Conservation (phyloP, 257 asterid species). For the Buddleja alternifolia region DNA sequence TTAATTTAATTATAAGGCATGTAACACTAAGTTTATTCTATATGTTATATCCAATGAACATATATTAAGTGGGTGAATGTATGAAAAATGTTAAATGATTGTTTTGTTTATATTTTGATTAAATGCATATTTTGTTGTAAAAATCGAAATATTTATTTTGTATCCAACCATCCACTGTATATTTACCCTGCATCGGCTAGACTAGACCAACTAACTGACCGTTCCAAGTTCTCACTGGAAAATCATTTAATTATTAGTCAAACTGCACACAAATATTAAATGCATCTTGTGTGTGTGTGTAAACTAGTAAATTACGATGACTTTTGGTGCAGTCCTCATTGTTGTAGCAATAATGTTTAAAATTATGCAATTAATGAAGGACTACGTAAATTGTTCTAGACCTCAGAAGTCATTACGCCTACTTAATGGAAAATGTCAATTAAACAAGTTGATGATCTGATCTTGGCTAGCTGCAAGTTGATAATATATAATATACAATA, state of each 20-base stretch:
- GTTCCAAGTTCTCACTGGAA: neutral
- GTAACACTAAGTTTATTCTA: no score
- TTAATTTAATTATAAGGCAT: neutral
- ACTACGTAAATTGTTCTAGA: neutral
- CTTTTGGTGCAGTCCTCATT: neutral
- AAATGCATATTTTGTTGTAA: no score
- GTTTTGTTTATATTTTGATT: no score
- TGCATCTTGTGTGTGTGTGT: neutral
- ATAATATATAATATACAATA: neutral
- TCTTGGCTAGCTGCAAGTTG: neutral
- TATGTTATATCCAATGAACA: no score
- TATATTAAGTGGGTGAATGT: no score
- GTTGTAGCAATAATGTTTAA: neutral
- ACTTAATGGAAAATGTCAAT: neutral
- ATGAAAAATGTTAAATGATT: no score
- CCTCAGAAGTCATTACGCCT: neutral
- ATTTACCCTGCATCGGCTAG: no score
- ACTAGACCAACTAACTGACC: no score
- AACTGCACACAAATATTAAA: neutral
- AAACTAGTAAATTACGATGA: neutral
- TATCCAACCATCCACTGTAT: no score
- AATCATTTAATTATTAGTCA: constrained; percentile 13
- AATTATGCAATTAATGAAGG: neutral
- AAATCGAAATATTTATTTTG: no score
- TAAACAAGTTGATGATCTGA: neutral